Conservation (phyloP, 1,284 basidiomycete genomes). For the Cystobasidium slooffiae region DNA sequence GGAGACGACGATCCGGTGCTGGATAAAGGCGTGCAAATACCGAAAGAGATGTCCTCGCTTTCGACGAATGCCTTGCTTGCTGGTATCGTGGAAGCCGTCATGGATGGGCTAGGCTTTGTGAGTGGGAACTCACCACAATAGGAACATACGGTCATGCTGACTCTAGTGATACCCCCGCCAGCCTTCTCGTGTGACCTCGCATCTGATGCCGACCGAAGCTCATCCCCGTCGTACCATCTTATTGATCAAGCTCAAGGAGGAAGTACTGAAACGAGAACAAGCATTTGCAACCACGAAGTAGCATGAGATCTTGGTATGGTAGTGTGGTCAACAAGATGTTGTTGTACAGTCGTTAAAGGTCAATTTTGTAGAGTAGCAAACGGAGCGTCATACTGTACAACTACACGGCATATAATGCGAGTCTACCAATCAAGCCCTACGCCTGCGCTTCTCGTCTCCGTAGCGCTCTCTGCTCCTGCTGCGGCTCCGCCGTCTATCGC, state of each 20-base stretch:
- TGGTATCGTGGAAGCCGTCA: constrained; percentile 93
- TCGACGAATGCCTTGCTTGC: constrained; percentile 96
- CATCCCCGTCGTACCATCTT: constrained; percentile 85
- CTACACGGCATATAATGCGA: background rate
- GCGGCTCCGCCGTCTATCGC: constrained; percentile 24
- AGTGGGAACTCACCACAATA: constrained; percentile 57
- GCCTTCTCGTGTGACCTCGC: constrained; percentile 96
- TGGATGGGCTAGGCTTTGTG: constrained; percentile 94
- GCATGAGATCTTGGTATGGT: background rate
- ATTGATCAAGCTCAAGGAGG: constrained; percentile 87
- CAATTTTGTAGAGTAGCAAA: too few relatives aligned
- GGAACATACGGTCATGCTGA: background rate
- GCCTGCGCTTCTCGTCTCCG: constrained; percentile 43
- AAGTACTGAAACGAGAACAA: constrained; percentile 85
- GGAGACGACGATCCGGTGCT: constrained; percentile 93
- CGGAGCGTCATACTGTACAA: too few relatives aligned
- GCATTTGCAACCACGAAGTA: constrained; percentile 61
- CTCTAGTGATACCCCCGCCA: constrained; percentile 55
- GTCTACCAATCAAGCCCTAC: constrained; percentile 12
- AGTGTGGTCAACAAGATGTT: constrained; percentile 4
- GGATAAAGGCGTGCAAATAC: constrained; percentile 88
- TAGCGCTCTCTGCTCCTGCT: constrained; percentile 39
- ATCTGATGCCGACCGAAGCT: constrained; percentile 82
- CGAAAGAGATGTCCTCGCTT: constrained; percentile 88
- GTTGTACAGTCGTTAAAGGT: constrained; percentile 1